Evolutionary conservation across 2,329 filamentous ascomycete species (phyloP).

Genomic region (Rhynchosporium graminicola): DNA sequence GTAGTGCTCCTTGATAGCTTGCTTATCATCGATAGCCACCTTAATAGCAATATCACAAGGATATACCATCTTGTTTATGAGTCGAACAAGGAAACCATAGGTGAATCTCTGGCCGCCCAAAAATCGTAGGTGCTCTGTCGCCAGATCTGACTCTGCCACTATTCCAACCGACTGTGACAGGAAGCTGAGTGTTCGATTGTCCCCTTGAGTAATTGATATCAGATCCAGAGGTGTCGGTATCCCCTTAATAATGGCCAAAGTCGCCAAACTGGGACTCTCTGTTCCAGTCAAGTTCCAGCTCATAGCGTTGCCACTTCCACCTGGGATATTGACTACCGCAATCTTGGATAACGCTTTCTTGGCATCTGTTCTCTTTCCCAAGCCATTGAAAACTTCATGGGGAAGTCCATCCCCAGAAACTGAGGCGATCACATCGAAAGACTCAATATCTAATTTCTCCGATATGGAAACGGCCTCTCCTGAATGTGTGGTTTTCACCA

Average conservation of each 20-base stretch:
- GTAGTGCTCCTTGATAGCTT: slow-evolving; percentile 73
- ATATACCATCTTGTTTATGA: slow-evolving; percentile 76
- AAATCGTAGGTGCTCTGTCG: slow-evolving; percentile 89
- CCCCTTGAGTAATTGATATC: slow-evolving; percentile 82
- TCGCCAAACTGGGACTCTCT: slow-evolving; percentile 70
- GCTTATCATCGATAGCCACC: slow-evolving; percentile 76
- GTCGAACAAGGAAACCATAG: slow-evolving; percentile 75
- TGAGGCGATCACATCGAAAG: slow-evolving; percentile 81
- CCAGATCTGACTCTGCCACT: slow-evolving; percentile 86
- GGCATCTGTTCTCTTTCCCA: slow-evolving; percentile 76
- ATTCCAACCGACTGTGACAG: slow-evolving; percentile 88
- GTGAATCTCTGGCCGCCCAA: slow-evolving; percentile 87
- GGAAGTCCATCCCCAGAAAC: slow-evolving; percentile 91
- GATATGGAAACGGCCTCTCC: slow-evolving; percentile 81
- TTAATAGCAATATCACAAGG: slow-evolving; percentile 88
- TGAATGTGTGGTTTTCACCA: slow-evolving; percentile 67
- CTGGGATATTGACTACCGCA: slow-evolving; percentile 84
- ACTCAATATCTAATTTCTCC: slow-evolving; percentile 72
- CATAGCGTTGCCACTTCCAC: slow-evolving; percentile 93
- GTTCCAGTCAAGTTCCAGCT: slow-evolving; percentile 87
- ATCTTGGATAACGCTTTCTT: slow-evolving; percentile 71
- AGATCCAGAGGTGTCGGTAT: slow-evolving; percentile 82
- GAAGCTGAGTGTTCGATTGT: slow-evolving; percentile 76
- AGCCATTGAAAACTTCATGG: slow-evolving; percentile 92
- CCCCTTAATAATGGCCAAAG: slow-evolving; percentile 84